Base-by-base conservation (phyloP, 306 rosid species). In the Rosa lucieae region DNA sequence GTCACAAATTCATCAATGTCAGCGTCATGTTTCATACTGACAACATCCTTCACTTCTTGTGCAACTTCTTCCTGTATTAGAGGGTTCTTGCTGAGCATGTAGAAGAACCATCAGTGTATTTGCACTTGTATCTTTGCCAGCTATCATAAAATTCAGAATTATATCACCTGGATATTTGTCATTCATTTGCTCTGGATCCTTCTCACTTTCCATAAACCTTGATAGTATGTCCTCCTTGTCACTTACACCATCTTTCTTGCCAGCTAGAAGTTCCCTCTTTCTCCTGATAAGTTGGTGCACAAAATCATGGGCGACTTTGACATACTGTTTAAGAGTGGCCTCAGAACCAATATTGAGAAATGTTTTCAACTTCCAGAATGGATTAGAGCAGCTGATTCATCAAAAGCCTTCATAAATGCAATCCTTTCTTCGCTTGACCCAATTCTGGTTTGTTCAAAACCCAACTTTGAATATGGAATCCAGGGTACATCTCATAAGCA, bases 381-480 rank as follows among this genome's bases (percentile, higher is more conserved):
- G 97, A 88, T 93, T 97, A 85, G 78, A 77, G 89, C 97, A 76
- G 83, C 82, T 18, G 98, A 87, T 11, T 93, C 94, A 78, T 93
- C 98, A 65, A 91, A 93, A 17, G 92, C 97, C 63, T 87, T 87
- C 92, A 88, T 86, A 79, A 93, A 93, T 8, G 78, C 87, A 51
- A 1, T 76, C 52, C 94, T 91, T 29, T 86, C 86, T 83, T 88
- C 86, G 62, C 78, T 90, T 81, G 92, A 84, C 23, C 89, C 88
- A 93, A 73, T 91, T 84, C 85, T 90, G 78, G 59, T 93, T 90
- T 23, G 89, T 86, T 75, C 97, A 93, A 78, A 93, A 93, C 53
- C 92, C 98, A 72, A 93, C 97, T 86, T 93, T 84, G 91, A 91
- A 89, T 77, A 91, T 93, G 14, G 98, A 89, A 55, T 91, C 94